Evolutionary conservation across 176 grass and related monocot species (phyloP), one percentile per base, ranked within the genome.

Genomic region (Bolboschoenus planiculmis): DNA sequence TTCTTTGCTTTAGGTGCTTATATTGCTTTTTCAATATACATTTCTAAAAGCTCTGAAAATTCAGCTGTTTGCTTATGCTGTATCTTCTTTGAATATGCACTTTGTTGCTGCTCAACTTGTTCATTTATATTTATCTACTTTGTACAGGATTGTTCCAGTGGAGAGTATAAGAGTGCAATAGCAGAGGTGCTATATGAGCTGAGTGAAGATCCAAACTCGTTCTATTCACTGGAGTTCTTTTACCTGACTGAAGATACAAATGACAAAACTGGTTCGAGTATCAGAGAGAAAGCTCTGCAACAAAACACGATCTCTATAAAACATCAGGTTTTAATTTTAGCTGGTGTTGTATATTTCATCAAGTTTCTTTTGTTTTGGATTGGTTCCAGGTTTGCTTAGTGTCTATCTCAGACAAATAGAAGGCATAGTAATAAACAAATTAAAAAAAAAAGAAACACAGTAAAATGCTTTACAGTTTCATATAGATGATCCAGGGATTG

Each of bases 161-260:
- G 91, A 75, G 82, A 95, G 80, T 91, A 93, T 71, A 98, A 85
- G 79, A 87, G 79, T 60, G 89, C 96, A 80, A 71, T 54, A 79
- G 92, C 83, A 2, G 92, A 91, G 80, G 71, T 77, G 85, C 74
- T 98, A 20, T 90, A 90, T 54, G 89, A 93, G 82, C 81, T 87
- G 81, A 90, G 72, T 39, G 84, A 91, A 36, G 87, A 91, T 54
- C 66, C 79, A 54, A 81, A 85, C 36, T 44, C 82, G 27, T 93
- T 88, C 44, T 87, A 93, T 59, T 91, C 95, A 39, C 53, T 95
- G 43, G 92, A 95, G 79, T 91, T 95, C 80, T 70, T 91, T 87
- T 93, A 91, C 86, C 82, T 73, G 74, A 87, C 84, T 30, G 81
- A 79, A 79, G 82, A 85, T 80, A 64, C 70, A 50, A 58, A 75